Conservation (phyloP, 805 yeast genomes). For the Schwanniomyces polymorphus region DNA sequence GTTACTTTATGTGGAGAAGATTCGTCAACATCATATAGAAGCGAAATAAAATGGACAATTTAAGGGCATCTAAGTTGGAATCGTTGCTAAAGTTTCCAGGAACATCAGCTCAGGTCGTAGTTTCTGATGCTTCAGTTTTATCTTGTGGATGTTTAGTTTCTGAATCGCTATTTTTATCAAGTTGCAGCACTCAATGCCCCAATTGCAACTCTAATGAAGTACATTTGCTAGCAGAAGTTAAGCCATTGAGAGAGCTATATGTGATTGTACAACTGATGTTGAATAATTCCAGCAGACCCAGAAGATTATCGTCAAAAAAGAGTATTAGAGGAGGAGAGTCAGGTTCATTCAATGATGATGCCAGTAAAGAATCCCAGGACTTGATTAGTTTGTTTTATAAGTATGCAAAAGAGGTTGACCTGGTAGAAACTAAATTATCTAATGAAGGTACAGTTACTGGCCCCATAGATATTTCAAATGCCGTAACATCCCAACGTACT, state of each 20-base stretch:
- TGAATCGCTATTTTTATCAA: conserved; percentile 23
- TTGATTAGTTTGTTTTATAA: conserved; percentile 37
- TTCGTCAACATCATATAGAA: background rate
- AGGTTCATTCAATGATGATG: conserved; percentile 1
- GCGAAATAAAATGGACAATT: conserved; percentile 10
- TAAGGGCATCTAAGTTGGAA: conserved; percentile 22
- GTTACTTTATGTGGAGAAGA: no score
- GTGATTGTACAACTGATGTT: conserved; percentile 14
- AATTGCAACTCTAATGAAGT: conserved; percentile 20
- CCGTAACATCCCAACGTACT: background rate
- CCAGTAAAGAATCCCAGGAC: conserved; percentile 24
- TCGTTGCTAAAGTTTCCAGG: conserved; percentile 25
- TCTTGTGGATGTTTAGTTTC: conserved; percentile 43
- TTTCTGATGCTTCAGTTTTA: conserved; percentile 35
- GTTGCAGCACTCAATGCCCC: conserved; percentile 18
- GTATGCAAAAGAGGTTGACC: conserved; percentile 37
- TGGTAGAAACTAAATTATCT: background rate
- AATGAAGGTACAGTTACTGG: conserved; percentile 6
- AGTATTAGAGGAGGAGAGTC: conserved; percentile 10
- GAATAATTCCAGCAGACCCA: conserved; percentile 7
- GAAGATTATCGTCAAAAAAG: conserved; percentile 23
- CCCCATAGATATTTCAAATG: conserved; percentile 9
- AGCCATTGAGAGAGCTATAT: conserved; percentile 35
- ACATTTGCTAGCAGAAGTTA: conserved; percentile 23
- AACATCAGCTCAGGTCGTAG: conserved; percentile 8